phyloP scores from a whole-genome alignment of 2,329 filamentous ascomycete species.

The Neocucurbitaria cava region DNA sequence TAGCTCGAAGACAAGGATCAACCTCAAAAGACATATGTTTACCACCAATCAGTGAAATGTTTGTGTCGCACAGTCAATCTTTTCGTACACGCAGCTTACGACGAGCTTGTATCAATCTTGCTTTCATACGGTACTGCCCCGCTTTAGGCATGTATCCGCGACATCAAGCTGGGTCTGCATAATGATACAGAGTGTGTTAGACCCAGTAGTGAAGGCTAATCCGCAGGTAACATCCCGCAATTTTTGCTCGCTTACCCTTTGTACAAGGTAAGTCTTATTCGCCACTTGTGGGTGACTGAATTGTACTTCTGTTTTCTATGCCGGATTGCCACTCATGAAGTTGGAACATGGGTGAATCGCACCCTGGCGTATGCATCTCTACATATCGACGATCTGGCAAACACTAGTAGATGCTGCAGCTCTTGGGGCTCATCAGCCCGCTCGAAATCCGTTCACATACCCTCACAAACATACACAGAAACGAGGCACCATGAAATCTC shows the following conservation, averaged over 20 bases:
- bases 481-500: too few species aligned
- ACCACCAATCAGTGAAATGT: conserved; percentile 16
- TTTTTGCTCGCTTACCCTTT: background rate
- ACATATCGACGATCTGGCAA: background rate
- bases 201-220: conserved; percentile 4
- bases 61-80: conserved; percentile 12
- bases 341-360: background rate
- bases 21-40: conserved; percentile 15
- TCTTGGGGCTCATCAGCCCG: too few species aligned
- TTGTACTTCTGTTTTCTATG: background rate
- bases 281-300: background rate
- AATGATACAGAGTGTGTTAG: conserved; percentile 7
- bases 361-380: background rate
- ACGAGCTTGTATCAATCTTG: conserved; percentile 9
- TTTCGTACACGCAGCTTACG: conserved; percentile 10
- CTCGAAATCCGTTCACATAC: background rate
- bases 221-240: background rate
- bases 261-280: background rate
- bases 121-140: conserved; percentile 8
- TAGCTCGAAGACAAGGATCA: conserved; percentile 16
- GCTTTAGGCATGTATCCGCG: conserved; percentile 25
- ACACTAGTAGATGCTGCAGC: background rate
- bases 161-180: conserved; percentile 14
- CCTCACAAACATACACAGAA: too few species aligned
- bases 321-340: background rate